phyloP scores from a whole-genome alignment of 305 asterid genomes.

The Solanum aculeatissimum region DNA sequence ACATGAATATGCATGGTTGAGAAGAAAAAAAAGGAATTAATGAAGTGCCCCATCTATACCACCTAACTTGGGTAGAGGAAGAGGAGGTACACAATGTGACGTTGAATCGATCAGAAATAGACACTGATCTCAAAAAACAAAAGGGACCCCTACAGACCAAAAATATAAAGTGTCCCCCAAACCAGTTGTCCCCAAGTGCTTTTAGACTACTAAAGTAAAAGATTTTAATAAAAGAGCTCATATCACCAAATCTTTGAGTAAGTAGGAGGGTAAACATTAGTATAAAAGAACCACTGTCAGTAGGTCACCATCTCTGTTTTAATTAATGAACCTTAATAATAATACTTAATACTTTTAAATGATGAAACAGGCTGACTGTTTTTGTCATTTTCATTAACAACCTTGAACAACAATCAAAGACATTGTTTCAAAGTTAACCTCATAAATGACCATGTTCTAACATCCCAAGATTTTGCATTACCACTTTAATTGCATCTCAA shows the following conservation, averaged over 20 bases:
- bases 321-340: neutral
- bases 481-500: neutral
- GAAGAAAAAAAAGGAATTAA: neutral
- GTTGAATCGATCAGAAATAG: neutral
- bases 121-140: neutral
- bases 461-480: neutral
- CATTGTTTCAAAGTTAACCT: neutral
- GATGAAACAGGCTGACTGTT: neutral
- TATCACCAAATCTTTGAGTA: neutral
- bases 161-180: neutral
- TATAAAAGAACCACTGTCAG: neutral
- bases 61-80: neutral
- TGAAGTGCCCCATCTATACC: neutral
- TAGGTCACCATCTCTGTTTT: constrained; percentile 7
- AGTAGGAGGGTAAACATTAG: neutral
- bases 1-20: no score
- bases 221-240: neutral
- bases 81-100: neutral
- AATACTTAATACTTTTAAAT: neutral
- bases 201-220: neutral
- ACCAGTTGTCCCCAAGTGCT: neutral
- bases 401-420: constrained; percentile 3
- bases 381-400: constrained; percentile 6
- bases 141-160: neutral
- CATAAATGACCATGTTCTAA: neutral